phyloP scores from a whole-genome alignment of 768 basidiomycete species.

The Cystofilobasidium ferigula region DNA sequence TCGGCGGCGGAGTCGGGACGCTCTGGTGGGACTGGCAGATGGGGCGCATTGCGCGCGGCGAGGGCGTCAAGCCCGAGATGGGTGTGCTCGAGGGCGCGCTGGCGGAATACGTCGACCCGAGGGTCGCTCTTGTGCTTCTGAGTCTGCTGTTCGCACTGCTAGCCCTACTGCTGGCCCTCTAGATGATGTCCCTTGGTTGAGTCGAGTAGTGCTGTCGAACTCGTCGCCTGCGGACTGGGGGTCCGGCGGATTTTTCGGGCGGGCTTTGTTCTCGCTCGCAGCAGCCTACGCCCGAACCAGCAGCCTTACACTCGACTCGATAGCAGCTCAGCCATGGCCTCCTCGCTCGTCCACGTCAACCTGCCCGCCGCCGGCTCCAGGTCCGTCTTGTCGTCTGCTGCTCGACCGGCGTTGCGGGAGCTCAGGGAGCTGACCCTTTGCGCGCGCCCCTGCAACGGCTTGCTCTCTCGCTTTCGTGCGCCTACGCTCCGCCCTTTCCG shows the following conservation, averaged over 20 bases:
- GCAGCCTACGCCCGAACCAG: no score
- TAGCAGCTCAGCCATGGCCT: background rate
- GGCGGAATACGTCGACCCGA: background rate
- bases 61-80: background rate
- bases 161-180: background rate
- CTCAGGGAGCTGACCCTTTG: background rate
- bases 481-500: background rate
- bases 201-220: no score
- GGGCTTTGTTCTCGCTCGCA: no score
- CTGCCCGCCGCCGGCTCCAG: background rate
- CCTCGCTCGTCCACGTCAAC: slow-evolving; percentile 8
- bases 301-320: no score
- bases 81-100: background rate
- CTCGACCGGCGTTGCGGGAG: background rate
- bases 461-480: background rate
- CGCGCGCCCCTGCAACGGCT: background rate
- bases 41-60: slow-evolving; percentile 42
- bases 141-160: background rate
- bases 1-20: slow-evolving; percentile 54
- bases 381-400: background rate
- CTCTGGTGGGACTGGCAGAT: slow-evolving; percentile 61
- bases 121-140: background rate
- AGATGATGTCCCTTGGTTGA: no score
- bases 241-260: no score
- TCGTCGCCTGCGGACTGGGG: no score